phyloP scores from a whole-genome alignment of 2,329 filamentous ascomycete species.

The Ilyonectria sp. region DNA sequence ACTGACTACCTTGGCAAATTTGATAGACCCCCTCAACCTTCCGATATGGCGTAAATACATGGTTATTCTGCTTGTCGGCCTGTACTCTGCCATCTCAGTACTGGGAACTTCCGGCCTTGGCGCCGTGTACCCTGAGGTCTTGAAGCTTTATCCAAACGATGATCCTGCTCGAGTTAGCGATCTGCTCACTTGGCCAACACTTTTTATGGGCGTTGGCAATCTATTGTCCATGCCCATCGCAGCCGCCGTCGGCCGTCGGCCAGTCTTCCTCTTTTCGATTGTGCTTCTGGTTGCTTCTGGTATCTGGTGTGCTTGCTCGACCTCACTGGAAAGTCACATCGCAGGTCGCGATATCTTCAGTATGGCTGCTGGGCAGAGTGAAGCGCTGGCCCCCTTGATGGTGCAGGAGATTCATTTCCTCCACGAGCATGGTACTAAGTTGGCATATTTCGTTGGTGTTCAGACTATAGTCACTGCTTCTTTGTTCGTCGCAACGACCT shows the following conservation, averaged over 20 bases:
- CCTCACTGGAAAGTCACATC: conserved; percentile 25
- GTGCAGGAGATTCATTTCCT: conserved; percentile 45
- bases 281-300: conserved; percentile 46
- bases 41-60: neutral
- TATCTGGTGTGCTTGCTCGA: conserved; percentile 29
- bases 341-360: conserved; percentile 48
- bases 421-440: conserved; percentile 35
- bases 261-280: conserved; percentile 49
- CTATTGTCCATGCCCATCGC: conserved; percentile 55
- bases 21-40: neutral
- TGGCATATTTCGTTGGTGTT: conserved; percentile 37
- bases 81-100: neutral
- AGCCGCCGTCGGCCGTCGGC: conserved; percentile 50
- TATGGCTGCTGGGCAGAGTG: conserved; percentile 53
- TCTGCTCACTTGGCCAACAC: conserved; percentile 50
- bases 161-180: conserved; percentile 38
- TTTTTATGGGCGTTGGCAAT: conserved; percentile 48
- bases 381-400: conserved; percentile 45
- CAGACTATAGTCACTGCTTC: conserved; percentile 33
- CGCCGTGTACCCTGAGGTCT: conserved; percentile 28
- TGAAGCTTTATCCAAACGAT: conserved; percentile 39
- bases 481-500: conserved; percentile 40
- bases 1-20: neutral
- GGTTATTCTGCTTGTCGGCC: neutral
- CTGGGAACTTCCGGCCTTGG: neutral